These are phyloP conservation scores for Phytophthora pini DNA, from an alignment of 352 stramenopile genomes.

Conservation along the genomic window DNA sequence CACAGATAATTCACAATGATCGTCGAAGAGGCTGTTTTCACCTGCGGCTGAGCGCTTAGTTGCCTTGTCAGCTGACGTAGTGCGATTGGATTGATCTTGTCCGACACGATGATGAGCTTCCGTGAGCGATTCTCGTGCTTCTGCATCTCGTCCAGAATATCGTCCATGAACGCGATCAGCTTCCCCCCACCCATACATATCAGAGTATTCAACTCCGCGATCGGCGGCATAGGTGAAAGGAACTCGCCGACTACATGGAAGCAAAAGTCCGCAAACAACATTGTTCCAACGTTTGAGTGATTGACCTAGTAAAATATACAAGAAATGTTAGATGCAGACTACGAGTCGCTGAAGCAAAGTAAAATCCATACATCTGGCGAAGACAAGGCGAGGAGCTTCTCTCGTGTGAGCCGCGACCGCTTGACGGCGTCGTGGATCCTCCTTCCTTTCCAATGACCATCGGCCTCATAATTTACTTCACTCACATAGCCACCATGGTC, in stretches of 20 bases:
- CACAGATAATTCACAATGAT: constrained; percentile 86
- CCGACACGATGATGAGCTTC: constrained; percentile 74
- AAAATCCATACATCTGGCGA: constrained; percentile 28
- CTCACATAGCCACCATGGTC: constrained; percentile 41
- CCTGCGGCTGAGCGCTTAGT: constrained; percentile 47
- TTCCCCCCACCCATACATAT: constrained; percentile 72
- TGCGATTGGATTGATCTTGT: constrained; percentile 74
- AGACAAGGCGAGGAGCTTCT: constrained; percentile 45
- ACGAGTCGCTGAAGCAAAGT: too few species aligned
- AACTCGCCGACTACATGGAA: constrained; percentile 84
- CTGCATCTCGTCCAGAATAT: constrained; percentile 58
- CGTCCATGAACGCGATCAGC: constrained; percentile 57
- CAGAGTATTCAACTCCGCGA: constrained; percentile 69
- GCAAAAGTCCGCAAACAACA: constrained; percentile 72
- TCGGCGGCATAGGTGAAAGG: constrained; percentile 75
- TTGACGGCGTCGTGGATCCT: constrained; percentile 60
- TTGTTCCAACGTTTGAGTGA: constrained; percentile 54
- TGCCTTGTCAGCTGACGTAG: constrained; percentile 49
- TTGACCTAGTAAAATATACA: constrained; percentile 11
- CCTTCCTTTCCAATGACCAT: constrained; percentile 66
- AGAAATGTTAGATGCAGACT: not conserved
- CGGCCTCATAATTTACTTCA: constrained; percentile 62
- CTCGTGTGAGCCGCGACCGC: constrained; percentile 46
- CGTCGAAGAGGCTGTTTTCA: constrained; percentile 45
- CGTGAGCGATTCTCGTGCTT: constrained; percentile 55